Conservation (phyloP, 768 basidiomycete genomes). For the Lactarius hengduanensis region DNA sequence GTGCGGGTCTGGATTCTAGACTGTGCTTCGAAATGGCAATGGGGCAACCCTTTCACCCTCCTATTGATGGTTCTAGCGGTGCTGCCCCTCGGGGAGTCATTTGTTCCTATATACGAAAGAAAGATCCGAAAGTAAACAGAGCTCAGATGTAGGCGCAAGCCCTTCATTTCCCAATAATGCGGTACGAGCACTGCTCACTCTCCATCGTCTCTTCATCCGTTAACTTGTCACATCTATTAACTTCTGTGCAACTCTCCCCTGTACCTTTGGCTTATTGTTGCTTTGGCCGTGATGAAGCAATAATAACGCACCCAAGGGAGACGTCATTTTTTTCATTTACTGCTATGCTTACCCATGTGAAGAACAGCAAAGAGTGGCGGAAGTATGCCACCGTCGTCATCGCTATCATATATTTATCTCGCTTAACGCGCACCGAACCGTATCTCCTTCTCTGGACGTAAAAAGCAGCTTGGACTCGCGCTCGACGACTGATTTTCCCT, state of each 20-base stretch:
- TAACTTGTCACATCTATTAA: neutral
- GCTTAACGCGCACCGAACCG: neutral
- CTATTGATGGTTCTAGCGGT: neutral
- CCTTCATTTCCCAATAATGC: constrained; percentile 13
- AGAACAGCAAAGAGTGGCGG: neutral
- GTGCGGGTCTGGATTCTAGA: constrained; percentile 15
- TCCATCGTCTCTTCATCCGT: neutral
- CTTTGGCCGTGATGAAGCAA: constrained; percentile 15
- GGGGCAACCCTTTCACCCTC: neutral
- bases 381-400: neutral
- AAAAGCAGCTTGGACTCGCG: neutral
- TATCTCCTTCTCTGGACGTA: neutral
- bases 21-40: constrained; percentile 13
- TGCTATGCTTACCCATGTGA: neutral
- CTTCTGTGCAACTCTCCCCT: neutral
- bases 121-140: neutral
- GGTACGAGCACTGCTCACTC: neutral
- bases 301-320: neutral
- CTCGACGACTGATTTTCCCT: neutral
- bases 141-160: neutral
- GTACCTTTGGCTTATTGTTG: constrained; percentile 10
- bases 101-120: neutral
- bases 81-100: neutral
- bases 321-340: neutral
- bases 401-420: neutral